These are phyloP conservation scores for Oryza glumipatula DNA, from an alignment of 176 grass and related monocot species.

Conservation along the genomic window DNA sequence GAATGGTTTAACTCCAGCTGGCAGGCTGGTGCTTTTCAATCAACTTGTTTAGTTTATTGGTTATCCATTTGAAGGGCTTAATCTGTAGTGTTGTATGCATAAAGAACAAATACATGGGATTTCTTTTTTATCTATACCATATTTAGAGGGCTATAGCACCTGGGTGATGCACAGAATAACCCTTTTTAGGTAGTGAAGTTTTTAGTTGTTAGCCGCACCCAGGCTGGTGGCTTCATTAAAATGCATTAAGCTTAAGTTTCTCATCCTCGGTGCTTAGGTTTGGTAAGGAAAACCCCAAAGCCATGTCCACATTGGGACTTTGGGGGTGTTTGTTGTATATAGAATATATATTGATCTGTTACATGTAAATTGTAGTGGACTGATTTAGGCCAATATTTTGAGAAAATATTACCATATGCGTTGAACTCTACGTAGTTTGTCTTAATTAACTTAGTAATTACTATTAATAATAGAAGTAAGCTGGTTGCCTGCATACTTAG, in stretches of 20 bases:
- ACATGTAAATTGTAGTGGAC: not conserved
- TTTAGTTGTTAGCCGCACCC: not conserved
- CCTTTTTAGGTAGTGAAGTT: not conserved
- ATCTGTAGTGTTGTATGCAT: not conserved
- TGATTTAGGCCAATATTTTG: not conserved
- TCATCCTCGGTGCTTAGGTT: not conserved
- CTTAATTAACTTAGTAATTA: not conserved
- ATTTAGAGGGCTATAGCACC: not conserved
- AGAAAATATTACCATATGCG: slow-evolving; percentile 21
- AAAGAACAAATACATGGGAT: not conserved
- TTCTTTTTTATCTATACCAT: not conserved
- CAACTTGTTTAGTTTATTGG: not conserved
- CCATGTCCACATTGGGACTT: not conserved
- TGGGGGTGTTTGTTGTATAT: slow-evolving; percentile 2
- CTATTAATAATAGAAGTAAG: not conserved
- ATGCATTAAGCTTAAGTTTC: slow-evolving; percentile 4
- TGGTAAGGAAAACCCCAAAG: not conserved
- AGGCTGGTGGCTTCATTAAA: not conserved
- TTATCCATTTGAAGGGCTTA: slow-evolving; percentile 7
- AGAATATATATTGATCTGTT: not conserved
- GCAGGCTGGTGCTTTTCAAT: not conserved
- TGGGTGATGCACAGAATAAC: not conserved
- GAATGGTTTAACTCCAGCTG: slow-evolving; percentile 2
- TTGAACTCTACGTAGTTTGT: slow-evolving; percentile 19
- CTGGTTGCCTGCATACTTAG: slow-evolving; percentile 28